Evolutionary conservation across 2,329 filamentous ascomycete genomes (phyloP), one percentile per base, ranked within the genome.

Genomic region (Scedosporium boydii): DNA sequence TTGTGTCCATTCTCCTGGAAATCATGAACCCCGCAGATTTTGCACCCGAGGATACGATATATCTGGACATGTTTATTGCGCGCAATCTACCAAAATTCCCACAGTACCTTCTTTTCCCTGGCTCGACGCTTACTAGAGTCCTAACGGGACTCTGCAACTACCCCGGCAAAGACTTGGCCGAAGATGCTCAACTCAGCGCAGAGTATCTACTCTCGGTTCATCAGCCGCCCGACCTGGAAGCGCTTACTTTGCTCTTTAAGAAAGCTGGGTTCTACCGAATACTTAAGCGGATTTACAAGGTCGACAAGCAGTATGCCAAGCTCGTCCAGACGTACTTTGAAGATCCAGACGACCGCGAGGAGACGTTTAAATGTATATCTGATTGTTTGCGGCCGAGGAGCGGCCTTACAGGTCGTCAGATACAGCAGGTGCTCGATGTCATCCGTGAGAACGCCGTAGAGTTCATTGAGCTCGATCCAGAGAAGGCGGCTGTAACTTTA

Each of bases 51-150:
- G 92, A 98, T 70, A 93, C 90, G 12, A 90, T 99, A 62, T 99
- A 96, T 73, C 83, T 99, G 55, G 92, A 99, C 74, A 99, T 99
- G 92, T 99, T 99, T 70, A 89, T 99, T 71, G 93, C 95, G 18
- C 87, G 95, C 62, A 99, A 96, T 71, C 77, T 99, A 59, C 91
- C 96, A 3, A 99, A 99, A 73, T 99, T 96, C 70, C 92, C 93
- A 1, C 93, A 98, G 71, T 97, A 97, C 70, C 87, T 99, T 59
- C 83, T 98, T 10, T 85, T 99, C 57, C 90, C 93, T 0, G 95
- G 93, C 18, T 92, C 90, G 2, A 89, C 90, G 1, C 80, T 99
- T 0, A 90, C 92, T 64, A 87, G 87, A 64, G 87, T 97, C 9
- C 80, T 99, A 27, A 80, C 85, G 44, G 89, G 92, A 2, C 81